Percentiles rank a stretch among this genome's conserved stretches.
These are phyloP conservation scores for Irpex sp. DNA, from an alignment of 1,284 basidiomycete genomes.

Conservation along the genomic window DNA sequence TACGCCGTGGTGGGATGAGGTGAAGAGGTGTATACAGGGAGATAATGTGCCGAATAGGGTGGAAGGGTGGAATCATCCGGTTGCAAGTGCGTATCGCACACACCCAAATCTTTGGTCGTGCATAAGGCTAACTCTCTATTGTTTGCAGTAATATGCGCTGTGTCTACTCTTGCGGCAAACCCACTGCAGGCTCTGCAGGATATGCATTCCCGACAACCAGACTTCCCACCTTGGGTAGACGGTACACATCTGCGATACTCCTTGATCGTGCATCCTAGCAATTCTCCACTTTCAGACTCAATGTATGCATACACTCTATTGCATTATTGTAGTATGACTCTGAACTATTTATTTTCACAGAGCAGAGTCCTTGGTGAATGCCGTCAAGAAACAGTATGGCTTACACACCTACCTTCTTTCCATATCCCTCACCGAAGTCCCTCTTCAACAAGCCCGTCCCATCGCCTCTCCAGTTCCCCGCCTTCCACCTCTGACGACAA, in stretches of 20 bases:
- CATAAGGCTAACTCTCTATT: constrained; percentile 9
- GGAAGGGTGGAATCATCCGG: constrained; percentile 82
- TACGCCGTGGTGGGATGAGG: constrained; percentile 82
- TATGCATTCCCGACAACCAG: constrained; percentile 55
- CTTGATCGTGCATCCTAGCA: constrained; percentile 66
- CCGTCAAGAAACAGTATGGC: constrained; percentile 78
- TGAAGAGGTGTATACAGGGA: constrained; percentile 67
- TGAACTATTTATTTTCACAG: constrained; percentile 29
- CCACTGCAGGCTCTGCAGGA: constrained; percentile 70
- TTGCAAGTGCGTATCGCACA: constrained; percentile 50
- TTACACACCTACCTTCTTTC: constrained; percentile 65
- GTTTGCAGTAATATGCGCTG: constrained; percentile 62
- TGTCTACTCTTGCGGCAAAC: constrained; percentile 71
- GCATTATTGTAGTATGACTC: background rate
- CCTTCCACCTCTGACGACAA: constrained; percentile 46
- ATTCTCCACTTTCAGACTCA: constrained; percentile 66
- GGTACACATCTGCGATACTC: constrained; percentile 61
- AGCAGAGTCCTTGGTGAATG: constrained; percentile 70
- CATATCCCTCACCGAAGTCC: constrained; percentile 48
- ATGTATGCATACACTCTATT: constrained; percentile 47
- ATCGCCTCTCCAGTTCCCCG: constrained; percentile 61
- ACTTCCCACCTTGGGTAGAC: constrained; percentile 77
- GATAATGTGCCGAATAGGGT: constrained; percentile 61
- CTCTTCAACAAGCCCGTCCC: constrained; percentile 57
- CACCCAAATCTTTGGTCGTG: background rate